Evolutionary conservation across 192 early-diverging fungal species (phyloP), one percentile per base, ranked within the genome.

Genomic region (Coemansia biformis): DNA sequence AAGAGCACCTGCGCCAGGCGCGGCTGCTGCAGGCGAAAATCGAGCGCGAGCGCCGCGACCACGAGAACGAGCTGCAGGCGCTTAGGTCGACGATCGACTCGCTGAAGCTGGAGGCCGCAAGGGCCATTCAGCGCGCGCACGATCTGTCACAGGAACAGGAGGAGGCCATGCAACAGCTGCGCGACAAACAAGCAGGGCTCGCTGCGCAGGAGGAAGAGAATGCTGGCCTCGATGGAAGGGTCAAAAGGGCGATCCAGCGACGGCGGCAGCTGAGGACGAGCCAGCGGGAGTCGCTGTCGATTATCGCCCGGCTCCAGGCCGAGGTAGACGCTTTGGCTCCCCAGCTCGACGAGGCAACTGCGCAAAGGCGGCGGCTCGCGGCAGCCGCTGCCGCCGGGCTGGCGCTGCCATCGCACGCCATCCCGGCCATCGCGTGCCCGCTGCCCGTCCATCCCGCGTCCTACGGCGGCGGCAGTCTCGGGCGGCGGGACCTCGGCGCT

Each of bases 141-240:
- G 32, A 16, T 4, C 50, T 71, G 22, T 43, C 55, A 3, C 11
- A 10, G 5, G 49, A 63, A 43, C 46, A 71, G 24, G 18, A 38
- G 2, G 45, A 51, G 17, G 48, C 62, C 14, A 13, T 37, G 5
- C 37, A 30, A 12, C 38, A 40, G 33, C 56, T 71, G 3, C 54
- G 38, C 18, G 0, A 19, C n/a, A 63, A 63, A 39, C 51, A 48
- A 8, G 30, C 35, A 10, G 56, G 17, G n/a, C 31, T 63, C 14
- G 38, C 52, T 9, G 46, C 33, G 2, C 67, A 63, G 38, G 67
- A 71, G 39, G 59, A 59, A 37, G 40, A 35, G 17, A 63, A 63
- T 14, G 38, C 54, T 0, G 51, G 39, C 0, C 46, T 71, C 16
- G 56, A 59, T 29, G 3, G 29, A 8, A 37, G 54, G 23, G 32